phyloP scores from a whole-genome alignment of 208 protist species.

The Crithidia acanthocephali region DNA sequence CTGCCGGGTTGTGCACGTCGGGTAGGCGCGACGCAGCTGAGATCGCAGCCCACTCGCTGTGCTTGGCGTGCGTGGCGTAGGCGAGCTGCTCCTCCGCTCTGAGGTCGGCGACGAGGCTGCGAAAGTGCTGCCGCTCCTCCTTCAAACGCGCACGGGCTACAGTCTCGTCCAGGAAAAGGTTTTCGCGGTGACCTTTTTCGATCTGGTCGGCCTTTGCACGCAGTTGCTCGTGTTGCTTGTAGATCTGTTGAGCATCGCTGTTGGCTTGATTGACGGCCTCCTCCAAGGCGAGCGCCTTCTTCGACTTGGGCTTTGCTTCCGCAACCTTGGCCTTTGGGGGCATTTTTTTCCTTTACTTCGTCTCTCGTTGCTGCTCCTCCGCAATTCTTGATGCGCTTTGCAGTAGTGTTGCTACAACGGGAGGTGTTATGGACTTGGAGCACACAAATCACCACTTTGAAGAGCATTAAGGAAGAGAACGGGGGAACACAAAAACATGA shows the following conservation, averaged over 20 bases:
- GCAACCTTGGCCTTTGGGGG: constrained; percentile 44
- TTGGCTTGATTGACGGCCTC: constrained; percentile 60
- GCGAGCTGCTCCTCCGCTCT: constrained; percentile 60
- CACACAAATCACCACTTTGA: too few species aligned
- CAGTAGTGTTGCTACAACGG: too few species aligned
- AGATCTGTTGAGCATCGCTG: constrained; percentile 68
- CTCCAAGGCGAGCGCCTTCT: constrained; percentile 61
- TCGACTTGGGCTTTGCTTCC: constrained; percentile 56
- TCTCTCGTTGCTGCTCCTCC: background rate
- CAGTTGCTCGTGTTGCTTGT: constrained; percentile 83
- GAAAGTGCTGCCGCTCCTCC: constrained; percentile 50
- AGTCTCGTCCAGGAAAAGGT: constrained; percentile 44
- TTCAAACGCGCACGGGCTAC: constrained; percentile 72
- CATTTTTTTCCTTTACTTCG: constrained; percentile 18
- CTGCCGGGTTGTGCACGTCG: constrained; percentile 69
- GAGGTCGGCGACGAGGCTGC: constrained; percentile 42
- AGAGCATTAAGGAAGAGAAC: constrained; percentile 16
- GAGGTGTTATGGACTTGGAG: too few species aligned
- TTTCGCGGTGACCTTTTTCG: constrained; percentile 65
- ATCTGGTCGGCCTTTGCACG: constrained; percentile 50
- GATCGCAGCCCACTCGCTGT: constrained; percentile 70
- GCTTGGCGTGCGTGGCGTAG: constrained; percentile 82
- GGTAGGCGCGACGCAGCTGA: constrained; percentile 78
- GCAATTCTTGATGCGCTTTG: background rate
- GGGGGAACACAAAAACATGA: background rate